Conservation (phyloP, 352 stramenopile genomes). For the Saprolegnia parasitica region DNA sequence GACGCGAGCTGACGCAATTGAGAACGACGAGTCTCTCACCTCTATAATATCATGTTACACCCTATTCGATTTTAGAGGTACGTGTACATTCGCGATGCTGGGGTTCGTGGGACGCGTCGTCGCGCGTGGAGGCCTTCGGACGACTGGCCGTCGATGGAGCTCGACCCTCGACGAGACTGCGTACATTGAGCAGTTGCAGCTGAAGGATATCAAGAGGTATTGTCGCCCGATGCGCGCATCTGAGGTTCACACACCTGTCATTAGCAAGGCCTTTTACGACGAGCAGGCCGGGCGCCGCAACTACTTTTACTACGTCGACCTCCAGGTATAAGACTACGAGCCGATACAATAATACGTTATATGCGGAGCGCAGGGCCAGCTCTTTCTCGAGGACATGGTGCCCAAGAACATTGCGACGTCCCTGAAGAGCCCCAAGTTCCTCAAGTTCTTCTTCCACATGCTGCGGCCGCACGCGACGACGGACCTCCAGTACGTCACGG, state of each 20-base stretch:
- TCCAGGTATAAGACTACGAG: slow-evolving; percentile 42
- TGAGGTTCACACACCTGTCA: neutral
- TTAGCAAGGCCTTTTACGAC: slow-evolving; percentile 73
- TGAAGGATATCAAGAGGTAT: slow-evolving; percentile 79
- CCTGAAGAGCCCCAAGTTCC: slow-evolving; percentile 75
- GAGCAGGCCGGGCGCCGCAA: slow-evolving; percentile 46
- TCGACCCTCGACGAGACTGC: slow-evolving; percentile 44
- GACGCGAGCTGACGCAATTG: no score
- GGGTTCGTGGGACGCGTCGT: no score
- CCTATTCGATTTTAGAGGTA: no score
- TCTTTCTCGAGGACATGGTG: slow-evolving; percentile 74
- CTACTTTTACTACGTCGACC: slow-evolving; percentile 84
- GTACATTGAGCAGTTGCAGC: slow-evolving; percentile 69
- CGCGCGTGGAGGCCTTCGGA: no score
- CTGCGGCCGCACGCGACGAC: slow-evolving; percentile 35
- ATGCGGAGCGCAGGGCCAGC: slow-evolving; percentile 38
- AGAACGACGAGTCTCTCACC: no score
- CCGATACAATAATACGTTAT: neutral
- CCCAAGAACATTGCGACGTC: slow-evolving; percentile 84
- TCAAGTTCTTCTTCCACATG: slow-evolving; percentile 78
- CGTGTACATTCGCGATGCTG: no score
- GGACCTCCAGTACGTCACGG: slow-evolving; percentile 28
- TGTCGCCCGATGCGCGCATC: neutral
- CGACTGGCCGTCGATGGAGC: no score
- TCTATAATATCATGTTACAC: no score